A percentile compares a stretch with the other conserved stretches of the same genome.
Evolutionary conservation across 2,329 filamentous ascomycete species (phyloP).

Genomic region (Pochonia chlamydosporia): DNA sequence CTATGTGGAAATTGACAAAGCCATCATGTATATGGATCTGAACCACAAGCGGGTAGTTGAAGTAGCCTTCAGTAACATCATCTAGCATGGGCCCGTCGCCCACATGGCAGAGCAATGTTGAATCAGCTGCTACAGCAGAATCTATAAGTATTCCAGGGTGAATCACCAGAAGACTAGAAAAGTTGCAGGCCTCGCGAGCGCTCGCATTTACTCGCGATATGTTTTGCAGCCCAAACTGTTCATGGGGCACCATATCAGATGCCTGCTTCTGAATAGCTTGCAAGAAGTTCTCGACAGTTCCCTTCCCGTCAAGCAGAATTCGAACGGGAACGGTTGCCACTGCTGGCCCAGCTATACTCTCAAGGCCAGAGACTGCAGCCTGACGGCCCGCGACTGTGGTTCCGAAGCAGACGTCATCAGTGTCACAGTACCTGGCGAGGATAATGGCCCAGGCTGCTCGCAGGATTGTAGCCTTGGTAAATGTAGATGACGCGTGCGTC

Average conservation of each 20-base stretch:
- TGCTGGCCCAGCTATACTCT: conserved; percentile 16
- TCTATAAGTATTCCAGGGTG: no score
- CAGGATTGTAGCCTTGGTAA: no score
- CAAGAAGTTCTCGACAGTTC: conserved; percentile 11
- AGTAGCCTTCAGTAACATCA: no score
- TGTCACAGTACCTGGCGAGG: conserved; percentile 11
- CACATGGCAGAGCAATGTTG: no score
- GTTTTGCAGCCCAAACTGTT: conserved; percentile 13
- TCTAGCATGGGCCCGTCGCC: no score
- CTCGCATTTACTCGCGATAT: conserved; percentile 16
- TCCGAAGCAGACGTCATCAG: conserved; percentile 18
- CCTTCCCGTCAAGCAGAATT: conserved; percentile 3
- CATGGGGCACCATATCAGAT: conserved; percentile 10
- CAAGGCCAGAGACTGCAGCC: conserved; percentile 15
- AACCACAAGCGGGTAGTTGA: no score
- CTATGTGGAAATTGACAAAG: no score
- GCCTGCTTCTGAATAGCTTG: conserved; percentile 12
- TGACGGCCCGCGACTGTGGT: conserved; percentile 17
- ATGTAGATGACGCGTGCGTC: no score
- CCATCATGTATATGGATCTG: no score
- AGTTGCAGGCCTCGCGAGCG: not conserved
- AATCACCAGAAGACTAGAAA: no score
- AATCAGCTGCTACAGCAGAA: no score
- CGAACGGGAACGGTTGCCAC: conserved; percentile 16
- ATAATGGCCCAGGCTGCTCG: conserved; percentile 21